Conservation (phyloP, 768 basidiomycete species). For the Naganishia vishniacii region DNA sequence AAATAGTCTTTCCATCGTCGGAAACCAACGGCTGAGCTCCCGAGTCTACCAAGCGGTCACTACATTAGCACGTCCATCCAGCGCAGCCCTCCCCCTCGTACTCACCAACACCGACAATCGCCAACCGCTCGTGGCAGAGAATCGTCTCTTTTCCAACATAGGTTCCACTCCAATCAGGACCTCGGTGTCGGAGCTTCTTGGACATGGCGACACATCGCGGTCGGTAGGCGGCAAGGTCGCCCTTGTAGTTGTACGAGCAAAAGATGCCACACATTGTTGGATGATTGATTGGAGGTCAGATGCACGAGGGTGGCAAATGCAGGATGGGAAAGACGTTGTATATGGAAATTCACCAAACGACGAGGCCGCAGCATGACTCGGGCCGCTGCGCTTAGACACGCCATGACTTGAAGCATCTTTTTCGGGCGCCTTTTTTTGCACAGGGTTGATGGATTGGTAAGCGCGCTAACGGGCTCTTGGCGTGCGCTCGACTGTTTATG, state of each 20-base stretch:
- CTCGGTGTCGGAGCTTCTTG: slow-evolving; percentile 84
- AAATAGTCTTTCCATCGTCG: slow-evolving; percentile 72
- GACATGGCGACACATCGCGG: slow-evolving; percentile 74
- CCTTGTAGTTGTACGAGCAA: slow-evolving; percentile 72
- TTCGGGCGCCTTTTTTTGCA: not conserved
- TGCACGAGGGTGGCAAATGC: not conserved
- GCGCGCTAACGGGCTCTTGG: slow-evolving; percentile 6
- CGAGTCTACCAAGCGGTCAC: slow-evolving; percentile 60
- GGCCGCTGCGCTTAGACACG: not conserved
- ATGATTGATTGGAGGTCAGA: not conserved
- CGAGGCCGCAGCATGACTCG: no score
- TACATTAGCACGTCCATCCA: slow-evolving; percentile 7
- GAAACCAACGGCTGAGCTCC: slow-evolving; percentile 91
- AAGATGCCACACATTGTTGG: slow-evolving; percentile 83
- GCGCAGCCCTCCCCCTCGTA: not conserved
- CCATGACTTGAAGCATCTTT: slow-evolving; percentile 6
- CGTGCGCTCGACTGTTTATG: not conserved
- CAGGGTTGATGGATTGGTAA: slow-evolving; percentile 3
- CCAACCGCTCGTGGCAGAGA: slow-evolving; percentile 90
- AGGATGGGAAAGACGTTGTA: no score
- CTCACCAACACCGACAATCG: slow-evolving; percentile 93
- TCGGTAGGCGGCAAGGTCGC: slow-evolving; percentile 54
- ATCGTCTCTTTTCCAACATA: slow-evolving; percentile 74
- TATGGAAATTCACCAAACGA: no score
- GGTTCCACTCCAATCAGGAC: slow-evolving; percentile 98